Conservation (phyloP, 2,329 filamentous ascomycete species). For the Zymoseptoria crescenta region DNA sequence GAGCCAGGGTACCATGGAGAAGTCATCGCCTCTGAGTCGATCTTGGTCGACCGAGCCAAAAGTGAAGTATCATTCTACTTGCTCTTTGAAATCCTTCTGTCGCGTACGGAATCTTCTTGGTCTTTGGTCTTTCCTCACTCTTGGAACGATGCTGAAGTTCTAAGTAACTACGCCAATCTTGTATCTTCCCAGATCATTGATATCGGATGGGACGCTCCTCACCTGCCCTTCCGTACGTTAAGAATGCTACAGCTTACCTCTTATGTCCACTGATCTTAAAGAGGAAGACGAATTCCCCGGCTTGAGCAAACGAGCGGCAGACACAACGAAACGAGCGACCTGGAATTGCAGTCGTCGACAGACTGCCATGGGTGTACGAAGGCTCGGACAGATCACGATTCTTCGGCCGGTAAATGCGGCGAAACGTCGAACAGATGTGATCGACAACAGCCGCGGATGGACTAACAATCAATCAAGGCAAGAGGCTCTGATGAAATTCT, state of each 20-base stretch:
- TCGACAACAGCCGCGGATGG: background rate
- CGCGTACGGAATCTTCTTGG: background rate
- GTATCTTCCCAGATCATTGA: too few species aligned
- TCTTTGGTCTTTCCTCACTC: too few species aligned
- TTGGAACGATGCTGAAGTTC: too few species aligned
- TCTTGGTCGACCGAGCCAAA: background rate
- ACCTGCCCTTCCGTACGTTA: too few species aligned
- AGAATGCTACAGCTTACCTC: too few species aligned
- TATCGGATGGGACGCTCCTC: too few species aligned
- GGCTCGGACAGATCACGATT: background rate
- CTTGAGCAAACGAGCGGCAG: too few species aligned
- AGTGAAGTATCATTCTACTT: background rate
- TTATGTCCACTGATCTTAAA: too few species aligned
- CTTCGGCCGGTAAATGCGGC: background rate
- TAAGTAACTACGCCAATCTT: too few species aligned
- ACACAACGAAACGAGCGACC: too few species aligned
- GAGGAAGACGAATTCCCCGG: too few species aligned
- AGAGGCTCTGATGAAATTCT: background rate
- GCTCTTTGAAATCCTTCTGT: background rate
- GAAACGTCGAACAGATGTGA: background rate
- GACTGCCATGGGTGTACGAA: background rate
- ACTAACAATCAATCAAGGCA: background rate
- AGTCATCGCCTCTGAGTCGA: background rate
- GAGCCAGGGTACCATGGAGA: background rate
- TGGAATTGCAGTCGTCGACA: background rate